A percentile compares a stretch with the other conserved stretches of the same genome.
phyloP scores from a whole-genome alignment of 106 monocot genomes.

The Ottelia alismoides region DNA sequence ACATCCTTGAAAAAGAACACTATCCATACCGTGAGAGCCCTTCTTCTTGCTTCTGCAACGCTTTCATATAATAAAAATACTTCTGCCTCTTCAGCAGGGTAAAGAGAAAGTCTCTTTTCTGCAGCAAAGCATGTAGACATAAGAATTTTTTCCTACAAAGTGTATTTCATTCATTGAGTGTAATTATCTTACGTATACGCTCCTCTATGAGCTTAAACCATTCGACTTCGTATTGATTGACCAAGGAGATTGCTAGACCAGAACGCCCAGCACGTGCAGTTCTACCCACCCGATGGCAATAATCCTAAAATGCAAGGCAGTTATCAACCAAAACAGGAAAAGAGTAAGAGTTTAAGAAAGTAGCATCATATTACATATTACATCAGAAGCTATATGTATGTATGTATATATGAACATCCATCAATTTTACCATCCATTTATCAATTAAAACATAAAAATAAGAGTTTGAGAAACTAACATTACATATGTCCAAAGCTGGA shows the following conservation, averaged over 20 bases:
- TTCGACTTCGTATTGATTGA: constrained; percentile 82
- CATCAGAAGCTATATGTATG: no score
- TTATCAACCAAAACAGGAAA: no score
- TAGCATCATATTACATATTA: no score
- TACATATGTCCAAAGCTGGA: no score
- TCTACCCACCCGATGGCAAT: constrained; percentile 83
- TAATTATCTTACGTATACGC: constrained; percentile 66
- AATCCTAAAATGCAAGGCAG: constrained; percentile 65
- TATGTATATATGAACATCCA: no score
- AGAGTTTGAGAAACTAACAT: no score
- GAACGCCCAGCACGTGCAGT: constrained; percentile 77
- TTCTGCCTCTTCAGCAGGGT: constrained; percentile 26
- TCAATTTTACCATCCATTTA: no score
- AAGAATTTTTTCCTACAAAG: not conserved
- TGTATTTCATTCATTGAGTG: no score
- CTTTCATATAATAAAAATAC: constrained; percentile 33
- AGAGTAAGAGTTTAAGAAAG: no score
- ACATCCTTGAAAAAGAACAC: no score
- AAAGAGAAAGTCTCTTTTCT: constrained; percentile 40
- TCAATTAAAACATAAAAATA: no score
- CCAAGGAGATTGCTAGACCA: constrained; percentile 68
- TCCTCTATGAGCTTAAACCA: constrained; percentile 72
- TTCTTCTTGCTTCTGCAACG: constrained; percentile 46
- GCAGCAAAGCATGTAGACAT: constrained; percentile 3
- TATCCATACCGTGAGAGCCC: constrained; percentile 50